Evolutionary conservation across 352 stramenopile genomes (phyloP).

Genomic region (Phytophthora pisi): DNA sequence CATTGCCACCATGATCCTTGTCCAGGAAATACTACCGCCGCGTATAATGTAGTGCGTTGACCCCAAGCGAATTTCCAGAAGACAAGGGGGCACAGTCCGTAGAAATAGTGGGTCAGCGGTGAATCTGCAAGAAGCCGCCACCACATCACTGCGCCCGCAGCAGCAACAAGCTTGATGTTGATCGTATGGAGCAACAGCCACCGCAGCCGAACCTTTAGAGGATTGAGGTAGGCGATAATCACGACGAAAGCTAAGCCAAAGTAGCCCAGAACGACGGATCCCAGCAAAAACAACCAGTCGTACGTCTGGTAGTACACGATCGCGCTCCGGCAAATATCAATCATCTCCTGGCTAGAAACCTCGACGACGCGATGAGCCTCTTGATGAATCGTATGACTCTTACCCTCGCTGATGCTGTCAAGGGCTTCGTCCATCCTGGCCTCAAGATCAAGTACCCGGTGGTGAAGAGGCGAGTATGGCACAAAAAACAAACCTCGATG

Average conservation of each 20-base stretch:
- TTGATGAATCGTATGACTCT: constrained; percentile 29
- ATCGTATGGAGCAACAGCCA: constrained; percentile 30
- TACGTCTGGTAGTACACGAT: constrained; percentile 84
- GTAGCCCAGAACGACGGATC: constrained; percentile 70
- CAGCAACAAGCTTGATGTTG: constrained; percentile 16
- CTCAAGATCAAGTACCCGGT: constrained; percentile 31
- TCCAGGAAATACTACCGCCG: constrained; percentile 1
- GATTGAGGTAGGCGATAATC: constrained; percentile 53
- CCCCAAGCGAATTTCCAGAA: constrained; percentile 72
- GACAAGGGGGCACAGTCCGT: constrained; percentile 64
- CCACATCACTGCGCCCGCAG: constrained; percentile 27
- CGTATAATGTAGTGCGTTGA: constrained; percentile 35
- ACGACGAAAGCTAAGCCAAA: constrained; percentile 71
- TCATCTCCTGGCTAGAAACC: constrained; percentile 57
- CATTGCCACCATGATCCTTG: constrained; percentile 9
- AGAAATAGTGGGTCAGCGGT: constrained; percentile 76
- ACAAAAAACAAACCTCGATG: constrained; percentile 66
- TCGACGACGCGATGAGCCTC: constrained; percentile 45
- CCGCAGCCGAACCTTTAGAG: constrained; percentile 25
- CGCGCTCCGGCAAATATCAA: constrained; percentile 63
- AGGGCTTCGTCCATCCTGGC: constrained; percentile 34
- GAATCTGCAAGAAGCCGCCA: constrained; percentile 65
- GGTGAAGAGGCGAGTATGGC: constrained; percentile 48
- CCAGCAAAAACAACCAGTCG: constrained; percentile 78
- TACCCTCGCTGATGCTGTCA: constrained; percentile 19